Conservation (phyloP, 2,329 filamentous ascomycete genomes). For the Ambrosiella beaveri region DNA sequence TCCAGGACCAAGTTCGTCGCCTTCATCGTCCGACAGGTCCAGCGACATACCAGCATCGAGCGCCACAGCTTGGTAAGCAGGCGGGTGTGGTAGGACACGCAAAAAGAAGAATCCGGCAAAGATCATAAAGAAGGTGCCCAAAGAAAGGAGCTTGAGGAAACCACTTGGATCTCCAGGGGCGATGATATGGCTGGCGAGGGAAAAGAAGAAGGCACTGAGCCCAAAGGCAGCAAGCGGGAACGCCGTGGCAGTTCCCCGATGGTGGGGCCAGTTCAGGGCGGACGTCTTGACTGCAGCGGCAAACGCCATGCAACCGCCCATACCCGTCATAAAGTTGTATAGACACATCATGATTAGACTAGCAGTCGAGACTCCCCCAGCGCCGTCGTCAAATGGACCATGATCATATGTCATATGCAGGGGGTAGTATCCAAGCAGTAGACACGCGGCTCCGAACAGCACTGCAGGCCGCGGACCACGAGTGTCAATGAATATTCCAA, state of each 20-base stretch:
- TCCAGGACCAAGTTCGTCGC: not conserved
- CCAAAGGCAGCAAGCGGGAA: slow-evolving; percentile 89
- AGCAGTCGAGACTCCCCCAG: slow-evolving; percentile 20
- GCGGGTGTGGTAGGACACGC: slow-evolving; percentile 45
- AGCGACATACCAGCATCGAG: slow-evolving; percentile 9
- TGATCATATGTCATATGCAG: slow-evolving; percentile 62
- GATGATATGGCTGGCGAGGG: slow-evolving; percentile 54
- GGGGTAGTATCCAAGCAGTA: slow-evolving; percentile 72
- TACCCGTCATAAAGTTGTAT: slow-evolving; percentile 68
- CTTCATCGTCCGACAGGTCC: not conserved
- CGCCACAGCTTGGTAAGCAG: slow-evolving; percentile 37
- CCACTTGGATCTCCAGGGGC: slow-evolving; percentile 71
- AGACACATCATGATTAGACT: slow-evolving; percentile 53
- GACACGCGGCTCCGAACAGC: slow-evolving; percentile 51
- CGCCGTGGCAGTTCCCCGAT: slow-evolving; percentile 83
- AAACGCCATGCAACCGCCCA: slow-evolving; percentile 86
- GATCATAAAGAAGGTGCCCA: slow-evolving; percentile 61
- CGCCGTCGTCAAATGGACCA: slow-evolving; percentile 23
- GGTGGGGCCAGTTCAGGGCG: slow-evolving; percentile 78
- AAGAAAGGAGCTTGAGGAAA: slow-evolving; percentile 64
- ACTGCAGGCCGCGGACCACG: slow-evolving; percentile 67
- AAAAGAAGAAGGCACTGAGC: slow-evolving; percentile 92
- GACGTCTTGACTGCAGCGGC: slow-evolving; percentile 70
- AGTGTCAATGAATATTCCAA: slow-evolving; percentile 73
- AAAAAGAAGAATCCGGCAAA: slow-evolving; percentile 73